Conservation (phyloP, 345 rosid species). For the Heritiera fomes region DNA sequence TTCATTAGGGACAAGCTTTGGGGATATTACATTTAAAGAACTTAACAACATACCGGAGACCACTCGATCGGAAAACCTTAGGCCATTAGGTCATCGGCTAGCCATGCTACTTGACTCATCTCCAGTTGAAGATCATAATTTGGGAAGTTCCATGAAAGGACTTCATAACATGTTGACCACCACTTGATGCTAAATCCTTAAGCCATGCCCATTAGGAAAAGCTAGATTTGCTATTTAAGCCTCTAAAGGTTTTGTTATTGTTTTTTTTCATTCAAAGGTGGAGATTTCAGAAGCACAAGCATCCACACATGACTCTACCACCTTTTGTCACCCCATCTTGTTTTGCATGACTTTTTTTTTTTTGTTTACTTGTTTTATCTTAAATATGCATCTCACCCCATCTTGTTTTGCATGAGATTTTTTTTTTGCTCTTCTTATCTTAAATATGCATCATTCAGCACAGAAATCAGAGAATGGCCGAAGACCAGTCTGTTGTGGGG, state of each 20-base stretch:
- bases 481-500: constrained; percentile 98
- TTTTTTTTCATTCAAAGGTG: not conserved
- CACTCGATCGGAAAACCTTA: not conserved
- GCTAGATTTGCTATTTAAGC: not conserved
- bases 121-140: not conserved
- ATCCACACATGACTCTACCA: not conserved
- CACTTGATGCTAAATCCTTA: not conserved
- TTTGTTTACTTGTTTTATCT: no score
- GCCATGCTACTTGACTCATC: not conserved
- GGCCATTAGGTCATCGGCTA: not conserved
- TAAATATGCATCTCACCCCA: not conserved
- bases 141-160: not conserved
- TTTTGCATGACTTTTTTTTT: no score
- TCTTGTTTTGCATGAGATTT: constrained; percentile 23
- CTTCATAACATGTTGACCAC: not conserved
- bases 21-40: not conserved
- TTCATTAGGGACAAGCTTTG: not conserved
- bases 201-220: not conserved
- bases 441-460: constrained; percentile 43
- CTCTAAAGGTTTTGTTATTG: not conserved
- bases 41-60: not conserved
- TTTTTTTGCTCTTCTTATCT: constrained; percentile 40
- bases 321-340: not conserved
- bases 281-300: constrained; percentile 1
- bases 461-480: constrained; percentile 99